Evolutionary conservation across 495 filamentous ascomycete genomes (phyloP), one percentile per base, ranked within the genome.

Genomic region (Astrothelium subdiscretum): DNA sequence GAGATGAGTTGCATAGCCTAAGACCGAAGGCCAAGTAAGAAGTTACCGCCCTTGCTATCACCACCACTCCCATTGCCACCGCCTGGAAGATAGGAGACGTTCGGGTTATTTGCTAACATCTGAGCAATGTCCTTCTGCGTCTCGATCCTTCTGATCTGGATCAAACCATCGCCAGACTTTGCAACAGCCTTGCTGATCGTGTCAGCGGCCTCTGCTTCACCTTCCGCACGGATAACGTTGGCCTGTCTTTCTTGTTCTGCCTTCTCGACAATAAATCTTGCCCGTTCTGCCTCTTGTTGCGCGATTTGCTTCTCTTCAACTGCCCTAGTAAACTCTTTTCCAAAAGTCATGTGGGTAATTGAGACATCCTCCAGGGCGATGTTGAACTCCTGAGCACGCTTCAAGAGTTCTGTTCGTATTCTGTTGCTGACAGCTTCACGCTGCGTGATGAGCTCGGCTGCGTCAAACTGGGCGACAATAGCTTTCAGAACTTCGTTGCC

Each of bases 241-340:
- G 94, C 94, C 79, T 98, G 95, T 68, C 94, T 82, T 80, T 98
- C 94, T 81, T 98, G 94, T 84, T 98, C 94, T 64, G 94, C 95
- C 71, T 90, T 89, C 85, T 98, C 94, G 76, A 98, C 94, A 70
- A 99, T 92, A 79, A 99, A 99, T 62, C 94, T 81, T 29, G 92
- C 92, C 60, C 94, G 83, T 81, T 99, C 94, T 63, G 94, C 94
- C 72, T 99, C 94, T 76, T 99, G 94, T 79, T 99, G 94, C 29
- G 94, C 94, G 75, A 99, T 99, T 81, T 99, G 94, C 83, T 99
- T 99, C 82, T 99, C 95, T 79, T 99, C 94, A 69, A 99, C 94
- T 64, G 94, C 94, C 66, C 85, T 84, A 63, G 94, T 99, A 85
- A 99, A 99, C 78, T 99, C 94, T 79, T 91, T 92, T 62, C 94